Evolutionary conservation across 129 eudicot genomes (phyloP).

Genomic region (Apium graveolens): DNA sequence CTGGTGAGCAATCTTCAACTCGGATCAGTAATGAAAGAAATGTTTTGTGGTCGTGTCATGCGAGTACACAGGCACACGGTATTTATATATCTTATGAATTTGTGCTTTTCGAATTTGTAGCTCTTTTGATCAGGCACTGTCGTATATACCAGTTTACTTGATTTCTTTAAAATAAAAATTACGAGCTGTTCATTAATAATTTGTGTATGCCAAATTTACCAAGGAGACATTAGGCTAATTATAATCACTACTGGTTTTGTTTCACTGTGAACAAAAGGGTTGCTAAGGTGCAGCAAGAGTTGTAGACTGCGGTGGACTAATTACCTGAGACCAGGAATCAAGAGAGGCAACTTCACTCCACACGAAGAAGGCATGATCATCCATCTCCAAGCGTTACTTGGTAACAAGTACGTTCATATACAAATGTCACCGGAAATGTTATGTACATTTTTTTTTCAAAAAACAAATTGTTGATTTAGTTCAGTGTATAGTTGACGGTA

Average conservation of each 20-base stretch:
- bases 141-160: background rate
- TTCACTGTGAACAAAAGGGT: conserved; percentile 27
- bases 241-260: background rate
- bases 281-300: conserved; percentile 88
- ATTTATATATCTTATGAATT: background rate
- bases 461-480: background rate
- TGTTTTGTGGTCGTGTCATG: background rate
- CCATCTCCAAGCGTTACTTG: conserved; percentile 78
- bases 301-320: conserved; percentile 94
- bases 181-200: background rate
- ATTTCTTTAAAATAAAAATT: background rate
- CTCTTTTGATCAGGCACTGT: background rate
- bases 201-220: background rate
- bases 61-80: background rate
- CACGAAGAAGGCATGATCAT: conserved; percentile 93
- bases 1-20: conserved; percentile 29
- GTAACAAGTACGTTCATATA: conserved; percentile 66
- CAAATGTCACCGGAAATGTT: background rate
- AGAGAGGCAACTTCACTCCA: conserved; percentile 85
- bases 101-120: background rate
- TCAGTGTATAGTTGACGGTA: background rate
- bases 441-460: background rate
- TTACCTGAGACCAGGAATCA: conserved; percentile 83
- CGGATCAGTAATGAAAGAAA: background rate
- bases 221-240: background rate